phyloP scores from a whole-genome alignment of 1,139 yeast genomes.

The Nematodospora anomalae region DNA sequence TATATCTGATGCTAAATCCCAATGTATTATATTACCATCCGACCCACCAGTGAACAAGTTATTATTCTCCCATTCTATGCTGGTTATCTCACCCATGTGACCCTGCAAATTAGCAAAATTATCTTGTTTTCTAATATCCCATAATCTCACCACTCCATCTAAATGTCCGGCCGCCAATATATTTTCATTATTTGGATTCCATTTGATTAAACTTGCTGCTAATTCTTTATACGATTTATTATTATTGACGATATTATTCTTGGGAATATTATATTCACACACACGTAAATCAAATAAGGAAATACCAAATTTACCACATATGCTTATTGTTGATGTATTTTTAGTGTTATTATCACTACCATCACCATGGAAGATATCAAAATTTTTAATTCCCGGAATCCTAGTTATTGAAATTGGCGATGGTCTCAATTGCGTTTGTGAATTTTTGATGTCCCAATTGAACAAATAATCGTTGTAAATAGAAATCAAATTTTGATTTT shows the following conservation, averaged over 20 bases:
- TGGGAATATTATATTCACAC: slow-evolving; percentile 37
- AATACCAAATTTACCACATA: slow-evolving; percentile 71
- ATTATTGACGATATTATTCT: slow-evolving; percentile 17
- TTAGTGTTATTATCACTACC: no score
- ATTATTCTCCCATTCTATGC: slow-evolving; percentile 61
- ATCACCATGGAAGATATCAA: slow-evolving; percentile 55
- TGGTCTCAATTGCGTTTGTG: slow-evolving; percentile 41
- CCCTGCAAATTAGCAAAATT: slow-evolving; percentile 52
- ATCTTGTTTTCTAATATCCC: slow-evolving; percentile 71
- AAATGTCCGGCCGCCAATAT: slow-evolving; percentile 66
- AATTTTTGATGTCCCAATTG: slow-evolving; percentile 69
- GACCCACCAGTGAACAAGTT: slow-evolving; percentile 65
- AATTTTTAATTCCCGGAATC: slow-evolving; percentile 50
- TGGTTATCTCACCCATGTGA: slow-evolving; percentile 45
- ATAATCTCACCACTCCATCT: slow-evolving; percentile 59
- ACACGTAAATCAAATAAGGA: slow-evolving; percentile 67
- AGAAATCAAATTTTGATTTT: slow-evolving; percentile 41
- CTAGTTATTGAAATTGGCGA: slow-evolving; percentile 53
- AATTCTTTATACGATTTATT: slow-evolving; percentile 19
- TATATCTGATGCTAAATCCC: slow-evolving; percentile 55
- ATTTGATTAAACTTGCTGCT: slow-evolving; percentile 47
- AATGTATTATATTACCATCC: slow-evolving; percentile 72
- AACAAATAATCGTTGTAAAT: slow-evolving; percentile 64
- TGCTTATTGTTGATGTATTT: slow-evolving; percentile 42
- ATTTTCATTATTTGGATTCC: slow-evolving; percentile 64